phyloP scores from a whole-genome alignment of 345 rosid genomes.

The Hypericum perforatum region DNA sequence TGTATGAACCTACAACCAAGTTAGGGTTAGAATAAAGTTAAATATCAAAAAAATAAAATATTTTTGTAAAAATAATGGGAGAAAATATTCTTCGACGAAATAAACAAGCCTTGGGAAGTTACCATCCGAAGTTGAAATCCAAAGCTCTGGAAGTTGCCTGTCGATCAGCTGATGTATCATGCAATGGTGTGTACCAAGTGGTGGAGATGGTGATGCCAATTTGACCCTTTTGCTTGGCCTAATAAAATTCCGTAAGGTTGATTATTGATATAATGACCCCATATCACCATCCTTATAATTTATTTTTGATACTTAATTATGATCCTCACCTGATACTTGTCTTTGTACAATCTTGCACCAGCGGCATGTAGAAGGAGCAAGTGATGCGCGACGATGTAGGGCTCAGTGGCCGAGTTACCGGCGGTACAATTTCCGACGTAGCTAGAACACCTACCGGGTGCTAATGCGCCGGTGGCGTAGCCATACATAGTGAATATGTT shows the following conservation, averaged over 20 bases:
- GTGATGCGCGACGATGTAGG: constrained; percentile 12
- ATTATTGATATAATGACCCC: too few relatives aligned
- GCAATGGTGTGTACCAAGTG: constrained; percentile 67
- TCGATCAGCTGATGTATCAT: constrained; percentile 44
- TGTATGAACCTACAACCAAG: constrained; percentile 31
- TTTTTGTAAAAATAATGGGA: background rate
- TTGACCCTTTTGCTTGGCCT: constrained; percentile 76
- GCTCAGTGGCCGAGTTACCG: constrained; percentile 13
- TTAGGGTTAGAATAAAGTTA: too few relatives aligned
- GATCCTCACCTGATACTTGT: constrained; percentile 4
- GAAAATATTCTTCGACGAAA: background rate
- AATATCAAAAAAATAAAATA: too few relatives aligned
- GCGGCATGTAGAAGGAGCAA: constrained; percentile 20
- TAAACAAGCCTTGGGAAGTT: background rate
- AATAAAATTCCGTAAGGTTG: background rate
- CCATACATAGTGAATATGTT: constrained; percentile 8
- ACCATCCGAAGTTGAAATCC: constrained; percentile 93
- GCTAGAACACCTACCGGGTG: constrained; percentile 13
- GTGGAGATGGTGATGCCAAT: constrained; percentile 62
- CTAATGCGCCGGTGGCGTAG: background rate
- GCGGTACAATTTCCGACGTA: background rate
- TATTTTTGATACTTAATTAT: background rate
- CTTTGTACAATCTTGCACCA: constrained; percentile 8
- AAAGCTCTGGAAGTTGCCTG: constrained; percentile 63
- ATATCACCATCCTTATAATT: too few relatives aligned